Percentiles rank a stretch among this genome's conserved stretches.
These are phyloP conservation scores for Taphrina betulina DNA, from an alignment of 1,139 yeast species.

Conservation along the genomic window DNA sequence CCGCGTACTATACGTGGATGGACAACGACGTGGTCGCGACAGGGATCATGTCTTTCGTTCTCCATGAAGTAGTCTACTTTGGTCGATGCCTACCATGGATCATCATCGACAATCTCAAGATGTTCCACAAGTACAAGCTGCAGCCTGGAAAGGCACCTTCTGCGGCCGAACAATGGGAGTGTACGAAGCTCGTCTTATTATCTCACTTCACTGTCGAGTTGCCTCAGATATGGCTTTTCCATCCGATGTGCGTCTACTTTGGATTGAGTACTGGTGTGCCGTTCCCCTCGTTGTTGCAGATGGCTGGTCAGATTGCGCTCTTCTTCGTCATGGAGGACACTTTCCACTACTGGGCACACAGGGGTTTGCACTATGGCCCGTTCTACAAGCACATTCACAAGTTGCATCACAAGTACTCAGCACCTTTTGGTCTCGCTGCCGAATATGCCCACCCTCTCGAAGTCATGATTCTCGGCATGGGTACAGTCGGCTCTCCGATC, in stretches of 20 bases:
- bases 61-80: conserved; percentile 81
- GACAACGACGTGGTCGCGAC: conserved; percentile 80
- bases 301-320: conserved; percentile 62
- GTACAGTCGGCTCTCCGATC: conserved; percentile 92
- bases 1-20: conserved; percentile 76
- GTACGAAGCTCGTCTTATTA: conserved; percentile 75
- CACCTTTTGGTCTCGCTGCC: conserved; percentile 94
- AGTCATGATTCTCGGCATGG: conserved; percentile 84
- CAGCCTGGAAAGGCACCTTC: conserved; percentile 78
- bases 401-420: conserved; percentile 95
- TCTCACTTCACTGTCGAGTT: conserved; percentile 91
- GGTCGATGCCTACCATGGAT: conserved; percentile 87
- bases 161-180: conserved; percentile 83
- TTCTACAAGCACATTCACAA: conserved; percentile 90
- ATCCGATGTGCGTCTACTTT: conserved; percentile 74
- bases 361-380: conserved; percentile 78
- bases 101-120: conserved; percentile 73
- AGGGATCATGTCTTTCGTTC: conserved; percentile 65
- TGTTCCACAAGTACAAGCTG: conserved; percentile 71
- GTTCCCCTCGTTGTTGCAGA: conserved; percentile 64
- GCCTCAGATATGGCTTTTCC: conserved; percentile 93
- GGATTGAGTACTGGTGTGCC: conserved; percentile 79
- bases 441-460: conserved; percentile 96
- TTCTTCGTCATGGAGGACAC: conserved; percentile 86
- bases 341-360: conserved; percentile 96